A percentile compares a stretch with the other conserved stretches of the same genome.
Evolutionary conservation across 805 yeast species (phyloP).

Genomic region (Saccharomycopsis fermentans): DNA sequence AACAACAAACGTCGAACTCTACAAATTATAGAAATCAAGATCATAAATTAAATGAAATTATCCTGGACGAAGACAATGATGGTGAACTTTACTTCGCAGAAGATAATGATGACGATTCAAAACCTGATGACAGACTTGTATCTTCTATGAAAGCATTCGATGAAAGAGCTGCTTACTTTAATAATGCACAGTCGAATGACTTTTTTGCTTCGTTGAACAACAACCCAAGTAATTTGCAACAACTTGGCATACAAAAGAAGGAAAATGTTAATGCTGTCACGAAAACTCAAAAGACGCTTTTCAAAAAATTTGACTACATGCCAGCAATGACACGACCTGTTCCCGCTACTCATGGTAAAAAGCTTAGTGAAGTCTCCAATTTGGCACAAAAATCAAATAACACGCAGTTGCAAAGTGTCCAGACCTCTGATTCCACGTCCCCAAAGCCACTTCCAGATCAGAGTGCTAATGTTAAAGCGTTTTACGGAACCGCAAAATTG

Average conservation of each 20-base stretch:
- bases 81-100: background rate
- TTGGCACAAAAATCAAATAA: background rate
- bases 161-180: background rate
- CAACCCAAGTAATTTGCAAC: background rate
- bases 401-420: background rate
- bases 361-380: background rate
- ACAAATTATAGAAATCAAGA: background rate
- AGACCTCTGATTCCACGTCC: background rate
- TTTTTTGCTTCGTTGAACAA: conserved; percentile 11
- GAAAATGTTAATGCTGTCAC: background rate
- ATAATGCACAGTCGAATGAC: background rate
- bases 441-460: background rate
- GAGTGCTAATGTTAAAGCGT: background rate
- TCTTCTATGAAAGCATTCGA: background rate
- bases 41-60: background rate
- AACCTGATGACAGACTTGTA: background rate
- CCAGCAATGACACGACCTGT: background rate
- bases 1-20: background rate
- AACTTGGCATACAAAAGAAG: background rate
- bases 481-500: background rate
- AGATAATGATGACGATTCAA: background rate
- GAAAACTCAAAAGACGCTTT: background rate
- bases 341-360: background rate
- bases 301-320: background rate
- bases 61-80: background rate